Base-by-base conservation (phyloP, 2,329 filamentous ascomycete species). In the Aspergillus oerlinghausenensis region DNA sequence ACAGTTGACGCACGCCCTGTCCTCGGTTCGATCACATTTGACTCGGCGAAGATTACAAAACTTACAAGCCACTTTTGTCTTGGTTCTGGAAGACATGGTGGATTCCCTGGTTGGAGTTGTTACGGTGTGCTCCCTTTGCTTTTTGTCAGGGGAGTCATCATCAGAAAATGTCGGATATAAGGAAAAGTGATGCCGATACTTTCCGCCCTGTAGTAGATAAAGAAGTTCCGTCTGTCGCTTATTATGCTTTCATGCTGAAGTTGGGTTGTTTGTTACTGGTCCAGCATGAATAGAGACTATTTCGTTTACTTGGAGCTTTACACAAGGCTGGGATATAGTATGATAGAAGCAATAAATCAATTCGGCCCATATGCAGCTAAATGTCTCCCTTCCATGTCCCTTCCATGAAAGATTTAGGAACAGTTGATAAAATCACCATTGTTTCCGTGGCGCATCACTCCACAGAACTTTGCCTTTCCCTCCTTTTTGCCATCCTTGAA, bases 11-110 rank as follows among this genome's bases (percentile, higher is more conserved):
- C 56, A 58, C 7, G 49, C 49, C 4, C 43, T 38, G 11, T 52
- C 43, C 21, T 58, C 52, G 9, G 56, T 58, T 1, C 56, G 56
- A 28, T 58, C 56, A 32, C 56, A 58, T 5, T 54, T 50, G 4
- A 55, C 51, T 3, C 56, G 56, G n/a, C 56, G 52, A 9, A 50
- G 47, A 19, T 58, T 55, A 23, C 56, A 58, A 1, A 19, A 40
- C 35, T 55, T 58, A 19, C 56, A 58, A 11, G 56, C 56, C 21
- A 58, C 43, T 49, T 52, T 58, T 48, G 49, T 40, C 17, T 29
- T 47, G 49, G 10, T 10, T 28, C 23, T 25, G 8, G 42, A 21
- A 23, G 42, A 45, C 42, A 45, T 25, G 25, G 25, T 25, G 25
- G 4, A 25, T 25, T 25, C 25, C 25, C 25, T 25, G 25, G 25